phyloP scores from a whole-genome alignment of 192 early-diverging fungal species.

The Gigaspora rosea region DNA sequence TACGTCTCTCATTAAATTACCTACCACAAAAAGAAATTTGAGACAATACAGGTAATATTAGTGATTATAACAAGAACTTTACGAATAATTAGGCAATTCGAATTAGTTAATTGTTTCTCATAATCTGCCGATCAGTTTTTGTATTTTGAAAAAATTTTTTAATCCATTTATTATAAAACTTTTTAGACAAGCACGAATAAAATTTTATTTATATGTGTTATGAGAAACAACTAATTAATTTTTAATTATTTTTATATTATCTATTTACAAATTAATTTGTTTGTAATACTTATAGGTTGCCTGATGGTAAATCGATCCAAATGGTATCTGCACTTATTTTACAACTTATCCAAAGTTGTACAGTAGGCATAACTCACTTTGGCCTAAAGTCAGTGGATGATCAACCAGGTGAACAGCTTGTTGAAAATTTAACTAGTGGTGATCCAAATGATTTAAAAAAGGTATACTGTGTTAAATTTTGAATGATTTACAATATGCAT shows the following conservation, averaged over 20 bases:
- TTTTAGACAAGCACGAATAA: no score
- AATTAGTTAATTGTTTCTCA: not conserved
- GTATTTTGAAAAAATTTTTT: no score
- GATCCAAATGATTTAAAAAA: conserved; percentile 1
- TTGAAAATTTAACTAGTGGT: not conserved
- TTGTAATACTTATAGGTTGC: conserved; percentile 29
- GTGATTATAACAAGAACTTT: not conserved
- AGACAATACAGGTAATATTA: conserved; percentile 27
- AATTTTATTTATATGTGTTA: not conserved
- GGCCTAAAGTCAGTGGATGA: not conserved
- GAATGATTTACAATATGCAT: not conserved
- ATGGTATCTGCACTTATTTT: conserved; percentile 72
- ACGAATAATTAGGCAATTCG: not conserved
- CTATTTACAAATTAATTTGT: not conserved
- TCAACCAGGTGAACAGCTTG: conserved; percentile 5
- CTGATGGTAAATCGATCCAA: conserved; percentile 68
- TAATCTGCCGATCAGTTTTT: not conserved
- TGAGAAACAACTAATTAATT: not conserved
- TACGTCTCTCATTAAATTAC: conserved; percentile 69
- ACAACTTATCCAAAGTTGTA: conserved; percentile 66
- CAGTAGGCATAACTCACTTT: conserved; percentile 22
- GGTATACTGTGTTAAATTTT: conserved; percentile 17
- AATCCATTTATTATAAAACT: no score
- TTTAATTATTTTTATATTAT: not conserved
- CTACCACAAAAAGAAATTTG: conserved; percentile 36